These are phyloP conservation scores for Russula sp. DNA, from an alignment of 768 basidiomycete genomes.

Conservation along the genomic window DNA sequence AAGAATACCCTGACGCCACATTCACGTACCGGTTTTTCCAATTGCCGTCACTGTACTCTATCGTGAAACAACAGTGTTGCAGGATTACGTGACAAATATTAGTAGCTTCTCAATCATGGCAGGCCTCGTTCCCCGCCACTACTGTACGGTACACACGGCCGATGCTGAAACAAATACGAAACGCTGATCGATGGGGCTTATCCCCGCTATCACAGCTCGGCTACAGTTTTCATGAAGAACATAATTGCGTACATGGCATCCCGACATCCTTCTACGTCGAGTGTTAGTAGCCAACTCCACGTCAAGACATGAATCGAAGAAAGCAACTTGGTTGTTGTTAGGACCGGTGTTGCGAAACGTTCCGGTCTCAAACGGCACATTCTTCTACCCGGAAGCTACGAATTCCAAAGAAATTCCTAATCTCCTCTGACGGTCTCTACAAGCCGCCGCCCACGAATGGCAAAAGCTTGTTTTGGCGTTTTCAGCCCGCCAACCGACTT, in stretches of 20 bases:
- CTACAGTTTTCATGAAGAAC: neutral
- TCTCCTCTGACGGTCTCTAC: neutral
- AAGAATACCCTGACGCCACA: slow-evolving; percentile 5
- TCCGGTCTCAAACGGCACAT: neutral
- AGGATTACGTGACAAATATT: slow-evolving; percentile 1
- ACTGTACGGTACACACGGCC: neutral
- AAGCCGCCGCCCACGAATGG: neutral
- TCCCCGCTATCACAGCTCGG: neutral
- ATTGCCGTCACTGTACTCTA: neutral
- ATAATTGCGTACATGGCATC: neutral
- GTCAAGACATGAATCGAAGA: neutral
- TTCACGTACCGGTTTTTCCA: slow-evolving; percentile 7
- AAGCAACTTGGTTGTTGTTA: neutral
- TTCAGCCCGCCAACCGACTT: neutral
- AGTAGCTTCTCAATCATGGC: neutral
- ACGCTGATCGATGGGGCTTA: slow-evolving; percentile 4
- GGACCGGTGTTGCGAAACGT: neutral
- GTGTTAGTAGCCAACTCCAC: neutral
- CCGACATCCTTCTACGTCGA: neutral
- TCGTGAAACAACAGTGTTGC: slow-evolving; percentile 2
- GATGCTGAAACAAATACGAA: slow-evolving; percentile 11
- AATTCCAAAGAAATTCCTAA: neutral
- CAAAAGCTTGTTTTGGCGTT: neutral
- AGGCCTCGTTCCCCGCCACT: slow-evolving; percentile 1
- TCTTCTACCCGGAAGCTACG: neutral